Conservation (phyloP, 345 rosid species). For the Hibiscus syriacus region DNA sequence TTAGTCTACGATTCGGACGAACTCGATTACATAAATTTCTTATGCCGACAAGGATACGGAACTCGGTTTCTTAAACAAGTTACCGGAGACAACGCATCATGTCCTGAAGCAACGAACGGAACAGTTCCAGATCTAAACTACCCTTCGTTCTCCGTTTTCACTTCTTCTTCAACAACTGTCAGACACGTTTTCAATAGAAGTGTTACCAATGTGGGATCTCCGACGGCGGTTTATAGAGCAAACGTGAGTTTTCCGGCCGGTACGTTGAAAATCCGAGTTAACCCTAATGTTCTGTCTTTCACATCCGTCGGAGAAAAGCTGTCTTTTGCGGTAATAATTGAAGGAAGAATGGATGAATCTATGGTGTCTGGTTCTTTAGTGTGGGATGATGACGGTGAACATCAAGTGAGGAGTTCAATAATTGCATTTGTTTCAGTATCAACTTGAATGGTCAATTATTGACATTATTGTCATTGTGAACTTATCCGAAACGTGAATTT, state of each 20-base stretch:
- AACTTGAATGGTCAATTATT: no score
- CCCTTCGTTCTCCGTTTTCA: conserved; percentile 29
- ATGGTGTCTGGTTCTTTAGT: conserved; percentile 19
- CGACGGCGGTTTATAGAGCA: conserved; percentile 19
- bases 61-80: conserved; percentile 7
- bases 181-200: conserved; percentile 22
- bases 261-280: conserved; percentile 17
- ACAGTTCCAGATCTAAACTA: conserved; percentile 40
- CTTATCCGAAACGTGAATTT: no score
- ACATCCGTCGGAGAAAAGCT: conserved; percentile 13
- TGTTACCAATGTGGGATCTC: conserved; percentile 35
- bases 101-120: conserved; percentile 11
- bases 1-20: conserved; percentile 30
- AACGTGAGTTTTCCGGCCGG: conserved; percentile 7
- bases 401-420: conserved; percentile 32
- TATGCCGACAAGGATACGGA: conserved; percentile 37
- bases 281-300: conserved; percentile 23
- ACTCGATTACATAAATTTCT: conserved; percentile 29
- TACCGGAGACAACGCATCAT: conserved; percentile 14
- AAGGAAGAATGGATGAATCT: conserved; percentile 4
- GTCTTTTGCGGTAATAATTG: conserved; percentile 19
- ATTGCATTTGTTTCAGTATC: conserved; percentile 10
- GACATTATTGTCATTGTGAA: no score
- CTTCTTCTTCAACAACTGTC: background rate
- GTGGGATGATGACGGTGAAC: conserved; percentile 28